These are phyloP conservation scores for Pezicula carpinea DNA, from an alignment of 2,329 filamentous ascomycete genomes.

Conservation along the genomic window DNA sequence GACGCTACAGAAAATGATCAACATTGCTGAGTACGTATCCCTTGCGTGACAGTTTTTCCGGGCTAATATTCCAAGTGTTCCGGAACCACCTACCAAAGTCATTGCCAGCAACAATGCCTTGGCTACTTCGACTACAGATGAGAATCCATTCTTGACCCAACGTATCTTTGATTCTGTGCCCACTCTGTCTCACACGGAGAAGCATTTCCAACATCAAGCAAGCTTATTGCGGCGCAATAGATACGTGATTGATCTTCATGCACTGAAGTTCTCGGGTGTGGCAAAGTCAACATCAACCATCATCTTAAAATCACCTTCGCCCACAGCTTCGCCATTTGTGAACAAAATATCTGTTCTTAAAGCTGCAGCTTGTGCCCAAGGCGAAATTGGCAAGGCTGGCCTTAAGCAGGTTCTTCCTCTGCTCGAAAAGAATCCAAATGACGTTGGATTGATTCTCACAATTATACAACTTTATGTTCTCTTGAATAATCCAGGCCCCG, in stretches of 20 bases:
- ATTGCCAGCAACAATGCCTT: conserved; percentile 63
- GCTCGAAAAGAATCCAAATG: conserved; percentile 68
- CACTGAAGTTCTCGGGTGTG: conserved; percentile 63
- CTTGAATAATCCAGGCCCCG: conserved; percentile 66
- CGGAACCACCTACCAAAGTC: conserved; percentile 61
- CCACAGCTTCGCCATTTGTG: conserved; percentile 43
- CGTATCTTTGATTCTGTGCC: conserved; percentile 53
- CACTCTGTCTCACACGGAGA: conserved; percentile 50
- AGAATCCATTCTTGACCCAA: conserved; percentile 66
- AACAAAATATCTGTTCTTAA: conserved; percentile 60
- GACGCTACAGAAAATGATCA: conserved; percentile 56
- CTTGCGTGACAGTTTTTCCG: background rate
- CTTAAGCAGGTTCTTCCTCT: conserved; percentile 66
- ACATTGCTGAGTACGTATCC: conserved; percentile 53
- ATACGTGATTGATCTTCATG: conserved; percentile 59
- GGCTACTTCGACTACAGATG: conserved; percentile 35
- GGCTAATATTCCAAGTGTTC: conserved; percentile 46
- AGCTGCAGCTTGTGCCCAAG: conserved; percentile 69
- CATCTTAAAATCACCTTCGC: conserved; percentile 39
- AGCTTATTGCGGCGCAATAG: conserved; percentile 57
- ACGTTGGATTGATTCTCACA: conserved; percentile 76
- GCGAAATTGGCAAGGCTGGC: conserved; percentile 58
- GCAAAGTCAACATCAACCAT: conserved; percentile 39
- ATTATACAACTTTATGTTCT: conserved; percentile 77
- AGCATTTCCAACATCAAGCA: conserved; percentile 68